Conservation (phyloP, 331 rosid genomes). For the Stylosanthes scabra region DNA sequence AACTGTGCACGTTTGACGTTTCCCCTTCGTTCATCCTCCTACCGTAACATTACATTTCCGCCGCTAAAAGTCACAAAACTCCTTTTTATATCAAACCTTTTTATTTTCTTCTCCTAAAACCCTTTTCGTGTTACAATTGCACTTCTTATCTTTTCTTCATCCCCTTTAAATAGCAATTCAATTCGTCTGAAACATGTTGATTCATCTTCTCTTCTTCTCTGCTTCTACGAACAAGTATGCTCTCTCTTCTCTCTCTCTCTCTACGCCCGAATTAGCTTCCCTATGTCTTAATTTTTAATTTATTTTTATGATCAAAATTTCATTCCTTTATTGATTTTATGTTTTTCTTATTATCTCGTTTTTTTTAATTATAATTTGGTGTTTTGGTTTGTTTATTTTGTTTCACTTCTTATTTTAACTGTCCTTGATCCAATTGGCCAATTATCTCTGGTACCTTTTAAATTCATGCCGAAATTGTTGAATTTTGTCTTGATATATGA, state of each 20-base stretch:
- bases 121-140: conserved; percentile 36
- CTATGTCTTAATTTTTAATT: not conserved
- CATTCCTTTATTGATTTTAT: conserved; percentile 19
- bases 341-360: not conserved
- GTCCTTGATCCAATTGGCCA: not conserved
- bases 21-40: conserved; percentile 37
- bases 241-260: conserved; percentile 24
- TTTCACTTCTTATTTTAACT: conserved; percentile 8
- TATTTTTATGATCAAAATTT: conserved; percentile 28
- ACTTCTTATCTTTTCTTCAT: not conserved
- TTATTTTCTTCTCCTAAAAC: not conserved
- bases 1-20: conserved; percentile 34
- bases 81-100: not conserved
- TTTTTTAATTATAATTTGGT: not conserved
- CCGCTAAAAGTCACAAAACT: not conserved
- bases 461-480: too few relatives aligned
- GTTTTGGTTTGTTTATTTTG: not conserved
- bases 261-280: conserved; percentile 26
- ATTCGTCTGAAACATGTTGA: conserved; percentile 38
- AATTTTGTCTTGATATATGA: too few relatives aligned
- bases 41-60: conserved; percentile 4
- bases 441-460: too few relatives aligned
- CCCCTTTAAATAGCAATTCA: conserved; percentile 1
- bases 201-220: conserved; percentile 17
- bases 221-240: conserved; percentile 43